These are phyloP conservation scores for Cylindrodendrum hubeiense DNA, from an alignment of 2,329 filamentous ascomycete genomes.

Conservation along the genomic window DNA sequence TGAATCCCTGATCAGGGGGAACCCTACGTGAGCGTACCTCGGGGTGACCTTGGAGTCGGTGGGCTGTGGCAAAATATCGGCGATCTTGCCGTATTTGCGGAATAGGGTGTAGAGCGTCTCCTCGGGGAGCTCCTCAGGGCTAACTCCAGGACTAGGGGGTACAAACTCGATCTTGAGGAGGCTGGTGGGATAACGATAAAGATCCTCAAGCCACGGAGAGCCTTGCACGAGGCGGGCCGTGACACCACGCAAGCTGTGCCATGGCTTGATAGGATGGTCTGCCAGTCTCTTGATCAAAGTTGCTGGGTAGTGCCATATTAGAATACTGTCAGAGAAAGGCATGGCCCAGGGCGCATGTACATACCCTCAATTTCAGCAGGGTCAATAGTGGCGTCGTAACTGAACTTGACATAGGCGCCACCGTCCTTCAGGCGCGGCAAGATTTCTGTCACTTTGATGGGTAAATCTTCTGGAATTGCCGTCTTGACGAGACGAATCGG, in stretches of 20 bases:
- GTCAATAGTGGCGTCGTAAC: constrained; percentile 57
- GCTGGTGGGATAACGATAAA: constrained; percentile 83
- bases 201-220: constrained; percentile 92
- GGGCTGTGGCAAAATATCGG: constrained; percentile 85
- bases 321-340: background rate
- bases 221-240: constrained; percentile 82
- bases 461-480: constrained; percentile 72
- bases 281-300: constrained; percentile 73
- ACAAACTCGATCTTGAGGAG: constrained; percentile 88
- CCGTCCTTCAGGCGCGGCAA: constrained; percentile 90
- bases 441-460: constrained; percentile 82
- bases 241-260: constrained; percentile 86
- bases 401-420: constrained; percentile 92
- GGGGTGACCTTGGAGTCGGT: constrained; percentile 89
- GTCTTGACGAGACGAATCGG: constrained; percentile 68
- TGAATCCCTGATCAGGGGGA: constrained; percentile 77
- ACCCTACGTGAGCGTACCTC: constrained; percentile 84
- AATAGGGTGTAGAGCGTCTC: constrained; percentile 91
- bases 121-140: constrained; percentile 83
- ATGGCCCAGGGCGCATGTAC: constrained; percentile 3
- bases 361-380: constrained; percentile 58
- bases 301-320: constrained; percentile 46
- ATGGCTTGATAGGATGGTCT: constrained; percentile 81
- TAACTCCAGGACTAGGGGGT: constrained; percentile 75
- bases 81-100: constrained; percentile 89